Conservation (phyloP, 1,284 basidiomycete genomes). For the Athelia psychrophila region DNA sequence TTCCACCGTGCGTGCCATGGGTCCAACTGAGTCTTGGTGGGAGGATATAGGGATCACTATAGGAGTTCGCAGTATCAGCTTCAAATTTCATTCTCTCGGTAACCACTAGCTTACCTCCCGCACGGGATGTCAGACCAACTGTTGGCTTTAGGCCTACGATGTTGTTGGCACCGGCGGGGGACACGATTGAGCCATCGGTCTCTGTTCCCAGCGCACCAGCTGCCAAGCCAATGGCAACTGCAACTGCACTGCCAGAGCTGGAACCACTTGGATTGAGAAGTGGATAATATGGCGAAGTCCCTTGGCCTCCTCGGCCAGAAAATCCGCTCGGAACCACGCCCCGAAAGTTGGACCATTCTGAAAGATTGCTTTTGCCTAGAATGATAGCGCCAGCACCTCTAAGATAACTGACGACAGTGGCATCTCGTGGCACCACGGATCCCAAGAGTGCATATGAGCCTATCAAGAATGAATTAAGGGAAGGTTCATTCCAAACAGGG, state of each 20-base stretch:
- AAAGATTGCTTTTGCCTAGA: slow-evolving; percentile 65
- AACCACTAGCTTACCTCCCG: slow-evolving; percentile 41
- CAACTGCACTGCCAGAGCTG: slow-evolving; percentile 62
- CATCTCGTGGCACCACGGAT: slow-evolving; percentile 60
- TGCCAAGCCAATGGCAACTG: slow-evolving; percentile 58
- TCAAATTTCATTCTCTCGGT: neutral
- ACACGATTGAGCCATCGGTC: slow-evolving; percentile 64
- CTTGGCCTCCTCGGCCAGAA: slow-evolving; percentile 66
- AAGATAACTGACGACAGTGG: slow-evolving; percentile 56
- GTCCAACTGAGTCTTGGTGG: slow-evolving; percentile 65
- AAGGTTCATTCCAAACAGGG: neutral
- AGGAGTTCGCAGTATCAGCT: neutral
- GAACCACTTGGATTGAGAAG: slow-evolving; percentile 63
- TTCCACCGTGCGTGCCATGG: slow-evolving; percentile 53
- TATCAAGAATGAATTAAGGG: neutral
- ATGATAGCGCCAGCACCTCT: slow-evolving; percentile 68
- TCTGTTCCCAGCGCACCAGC: slow-evolving; percentile 62
- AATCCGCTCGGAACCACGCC: slow-evolving; percentile 58
- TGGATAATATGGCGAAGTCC: slow-evolving; percentile 57
- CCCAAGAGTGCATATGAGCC: slow-evolving; percentile 57
- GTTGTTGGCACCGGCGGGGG: slow-evolving; percentile 50
- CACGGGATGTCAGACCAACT: slow-evolving; percentile 60
- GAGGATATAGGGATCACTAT: slow-evolving; percentile 58
- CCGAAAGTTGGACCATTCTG: slow-evolving; percentile 60
- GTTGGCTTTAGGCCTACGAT: slow-evolving; percentile 61